These are phyloP conservation scores for Colletotrichum gigasporum DNA, from an alignment of 2,329 filamentous ascomycete genomes.

Conservation along the genomic window DNA sequence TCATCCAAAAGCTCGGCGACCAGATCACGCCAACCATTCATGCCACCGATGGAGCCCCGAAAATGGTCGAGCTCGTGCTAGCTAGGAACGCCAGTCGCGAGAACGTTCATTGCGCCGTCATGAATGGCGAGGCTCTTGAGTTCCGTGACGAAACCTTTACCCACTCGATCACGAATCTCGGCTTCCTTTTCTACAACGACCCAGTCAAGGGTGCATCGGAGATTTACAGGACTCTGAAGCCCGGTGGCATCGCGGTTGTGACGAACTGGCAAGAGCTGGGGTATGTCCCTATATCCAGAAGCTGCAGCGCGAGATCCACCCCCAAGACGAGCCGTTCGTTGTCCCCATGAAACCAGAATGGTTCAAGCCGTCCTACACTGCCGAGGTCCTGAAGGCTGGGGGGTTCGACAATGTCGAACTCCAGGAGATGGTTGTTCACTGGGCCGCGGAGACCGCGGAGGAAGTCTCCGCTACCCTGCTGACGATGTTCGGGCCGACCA, in stretches of 20 bases:
- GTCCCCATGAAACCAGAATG: constrained; percentile 29
- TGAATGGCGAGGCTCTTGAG: constrained; percentile 36
- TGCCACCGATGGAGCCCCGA: constrained; percentile 33
- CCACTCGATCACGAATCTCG: constrained; percentile 49
- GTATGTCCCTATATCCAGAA: constrained; percentile 27
- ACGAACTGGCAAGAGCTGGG: constrained; percentile 40
- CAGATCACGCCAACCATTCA: constrained; percentile 21
- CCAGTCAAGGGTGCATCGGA: constrained; percentile 44
- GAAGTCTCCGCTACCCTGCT: background rate
- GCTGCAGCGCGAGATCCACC: constrained; percentile 29
- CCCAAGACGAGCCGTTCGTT: constrained; percentile 20
- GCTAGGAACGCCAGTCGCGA: constrained; percentile 22
- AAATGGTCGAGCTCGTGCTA: constrained; percentile 34
- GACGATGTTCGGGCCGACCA: background rate
- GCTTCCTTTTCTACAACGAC: constrained; percentile 45
- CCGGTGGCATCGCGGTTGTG: constrained; percentile 46
- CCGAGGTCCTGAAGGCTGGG: background rate
- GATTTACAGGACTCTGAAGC: constrained; percentile 47
- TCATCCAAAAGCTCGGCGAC: background rate
- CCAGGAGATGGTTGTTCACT: constrained; percentile 1
- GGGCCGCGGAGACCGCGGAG: constrained; percentile 1
- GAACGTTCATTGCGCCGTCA: constrained; percentile 27
- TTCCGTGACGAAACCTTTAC: constrained; percentile 45
- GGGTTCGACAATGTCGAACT: constrained; percentile 21
- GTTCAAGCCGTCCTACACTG: constrained; percentile 16